Conservation (phyloP, 2,329 filamentous ascomycete species). For the Fusarium transvaalense region DNA sequence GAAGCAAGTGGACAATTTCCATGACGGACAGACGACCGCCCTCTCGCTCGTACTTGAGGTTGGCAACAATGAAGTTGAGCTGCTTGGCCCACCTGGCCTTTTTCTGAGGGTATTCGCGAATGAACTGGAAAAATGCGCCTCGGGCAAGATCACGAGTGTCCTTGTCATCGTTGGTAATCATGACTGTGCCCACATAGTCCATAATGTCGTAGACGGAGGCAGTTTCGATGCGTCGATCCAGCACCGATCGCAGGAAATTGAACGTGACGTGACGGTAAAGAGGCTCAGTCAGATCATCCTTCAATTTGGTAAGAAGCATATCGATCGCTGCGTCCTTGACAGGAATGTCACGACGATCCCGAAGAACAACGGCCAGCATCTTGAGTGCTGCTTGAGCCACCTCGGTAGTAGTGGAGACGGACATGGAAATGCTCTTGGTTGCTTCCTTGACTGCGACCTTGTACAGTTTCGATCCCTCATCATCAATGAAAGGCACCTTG, state of each 20-base stretch:
- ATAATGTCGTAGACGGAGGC: slow-evolving; percentile 91
- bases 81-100: slow-evolving; percentile 91
- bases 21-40: slow-evolving; percentile 92
- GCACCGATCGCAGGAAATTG: slow-evolving; percentile 89
- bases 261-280: slow-evolving; percentile 94
- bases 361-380: slow-evolving; percentile 84
- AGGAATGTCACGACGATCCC: slow-evolving; percentile 80
- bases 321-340: slow-evolving; percentile 87
- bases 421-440: slow-evolving; percentile 81
- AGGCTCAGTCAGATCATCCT: slow-evolving; percentile 91
- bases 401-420: slow-evolving; percentile 83
- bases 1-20: slow-evolving; percentile 88
- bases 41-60: slow-evolving; percentile 89
- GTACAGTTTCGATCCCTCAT: slow-evolving; percentile 72
- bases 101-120: slow-evolving; percentile 93
- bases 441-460: slow-evolving; percentile 88
- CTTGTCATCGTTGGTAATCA: slow-evolving; percentile 95
- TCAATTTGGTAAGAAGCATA: slow-evolving; percentile 82
- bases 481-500: slow-evolving; percentile 83
- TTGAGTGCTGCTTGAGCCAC: slow-evolving; percentile 90
- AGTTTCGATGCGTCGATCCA: slow-evolving; percentile 87
- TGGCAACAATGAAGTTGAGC: slow-evolving; percentile 87
- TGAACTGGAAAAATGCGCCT: slow-evolving; percentile 92
- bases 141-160: slow-evolving; percentile 88
- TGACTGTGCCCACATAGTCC: slow-evolving; percentile 88